Evolutionary conservation across 2,329 filamentous ascomycete genomes (phyloP).

Genomic region (Pseudogymnoascus sp.): DNA sequence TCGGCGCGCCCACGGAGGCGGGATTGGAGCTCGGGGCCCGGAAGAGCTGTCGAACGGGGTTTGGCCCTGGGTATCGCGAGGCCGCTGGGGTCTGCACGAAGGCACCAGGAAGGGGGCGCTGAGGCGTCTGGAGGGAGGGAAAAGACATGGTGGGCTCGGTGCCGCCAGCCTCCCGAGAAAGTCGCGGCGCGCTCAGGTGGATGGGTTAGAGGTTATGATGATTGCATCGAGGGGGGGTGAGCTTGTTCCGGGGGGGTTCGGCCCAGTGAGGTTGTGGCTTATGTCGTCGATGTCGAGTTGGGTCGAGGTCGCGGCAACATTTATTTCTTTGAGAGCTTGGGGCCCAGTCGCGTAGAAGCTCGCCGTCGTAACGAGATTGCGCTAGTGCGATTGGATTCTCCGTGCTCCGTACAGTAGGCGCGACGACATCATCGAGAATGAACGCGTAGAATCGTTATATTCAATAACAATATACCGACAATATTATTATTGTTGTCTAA

Average conservation of each 20-base stretch:
- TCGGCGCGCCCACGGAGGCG: slow-evolving; percentile 21
- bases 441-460: neutral
- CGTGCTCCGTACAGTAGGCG: neutral
- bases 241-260: neutral
- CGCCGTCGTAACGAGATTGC: slow-evolving; percentile 3
- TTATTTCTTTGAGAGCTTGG: slow-evolving; percentile 8
- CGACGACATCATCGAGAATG: neutral
- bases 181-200: slow-evolving; percentile 5
- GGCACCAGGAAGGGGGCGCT: slow-evolving; percentile 66
- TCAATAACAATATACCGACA: neutral
- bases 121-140: slow-evolving; percentile 46
- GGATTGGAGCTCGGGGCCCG: slow-evolving; percentile 19
- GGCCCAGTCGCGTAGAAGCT: slow-evolving; percentile 3
- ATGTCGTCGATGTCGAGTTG: slow-evolving; percentile 2
- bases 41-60: slow-evolving; percentile 45
- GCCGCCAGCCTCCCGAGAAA: slow-evolving; percentile 2
- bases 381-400: slow-evolving; percentile 9
- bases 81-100: slow-evolving; percentile 67
- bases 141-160: slow-evolving; percentile 8
- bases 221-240: slow-evolving; percentile 3
- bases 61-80: slow-evolving; percentile 40
- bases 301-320: slow-evolving; percentile 2
- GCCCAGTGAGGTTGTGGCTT: slow-evolving; percentile 1
- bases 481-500: neutral
- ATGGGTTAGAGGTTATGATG: neutral